Base-by-base conservation (phyloP, 257 asterid genomes). In the Solanum microdontum region DNA sequence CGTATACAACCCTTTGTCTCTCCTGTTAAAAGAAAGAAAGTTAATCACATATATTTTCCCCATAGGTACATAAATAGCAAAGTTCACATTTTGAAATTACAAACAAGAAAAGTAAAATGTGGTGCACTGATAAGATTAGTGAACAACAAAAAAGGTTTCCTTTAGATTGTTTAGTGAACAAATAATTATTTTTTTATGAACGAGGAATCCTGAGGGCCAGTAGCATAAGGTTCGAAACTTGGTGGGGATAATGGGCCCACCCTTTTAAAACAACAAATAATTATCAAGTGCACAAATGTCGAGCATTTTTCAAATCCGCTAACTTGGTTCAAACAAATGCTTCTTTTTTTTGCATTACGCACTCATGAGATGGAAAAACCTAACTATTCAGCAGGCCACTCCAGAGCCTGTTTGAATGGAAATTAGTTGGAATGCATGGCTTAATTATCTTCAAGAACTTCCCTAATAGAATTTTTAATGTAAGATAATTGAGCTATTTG, bases 1-100 rank as follows among this genome's bases (percentile, higher is more conserved):
- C 98, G 82, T 92, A 91, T 66, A 87, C 66, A 73, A 95, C 98
- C 89, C 94, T 91, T 91, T 95, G 95, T 83, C 92, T 95, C 93
- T 97, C 98, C 98, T 95, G 94, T 76, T 87, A 90, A 86, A 72
- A 83, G 72, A 90, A 80, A 80, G 89, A 89, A 74, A 51, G 85
- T n/a, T 60, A 84, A 23, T 73, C 76, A 39, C 83, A 70, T 40
- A 26, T 30, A 77, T 87, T 76, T 30, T 2, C 68, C 13, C 21
- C 85, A 21, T 48, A 30, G 43, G 9, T 82, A 82, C 30, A 30
- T 48, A 82, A 28, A 48, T 24, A 79, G 69, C 3, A 10, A 48
- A 82, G 85, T 82, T 82, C 85, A 82, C 21, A 17, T 51, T 30
- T 28, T 82, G 69, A 48, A 19, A 82, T 30, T 48, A 82, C 30